Evolutionary conservation across 164 flowering plant species (phyloP), one percentile per base, ranked within the genome.

Genomic region (Annona cherimola): DNA sequence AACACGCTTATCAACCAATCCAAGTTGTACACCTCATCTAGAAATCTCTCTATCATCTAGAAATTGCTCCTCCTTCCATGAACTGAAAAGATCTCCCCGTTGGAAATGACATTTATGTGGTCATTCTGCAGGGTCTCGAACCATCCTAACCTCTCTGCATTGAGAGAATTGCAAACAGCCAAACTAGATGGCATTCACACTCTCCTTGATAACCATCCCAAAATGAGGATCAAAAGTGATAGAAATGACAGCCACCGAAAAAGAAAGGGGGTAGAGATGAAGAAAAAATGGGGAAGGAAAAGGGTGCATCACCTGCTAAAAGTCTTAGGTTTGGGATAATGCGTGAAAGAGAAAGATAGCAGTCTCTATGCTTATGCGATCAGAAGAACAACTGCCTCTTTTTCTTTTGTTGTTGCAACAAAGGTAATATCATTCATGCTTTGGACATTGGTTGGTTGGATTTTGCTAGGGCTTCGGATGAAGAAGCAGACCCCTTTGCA

Each of bases 311-410:
- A 90, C 96, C 98, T 85, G 83, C 76, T 77, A 81, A 81, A 91
- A 39, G 92, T 86, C 71, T 71, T 43, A 2, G 98, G 98, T n/a
- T 77, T 79, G 0, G 98, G 98, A 65, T 80, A 91, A 77, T 91
- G 96, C 72, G 81, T 14, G 43, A 46, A 73, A 9, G 83, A n/a
- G n/a, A n/a, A n/a, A n/a, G n/a, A n/a, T n/a, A n/a, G n/a, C n/a
- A n/a, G n/a, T n/a, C n/a, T n/a, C n/a, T n/a, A n/a, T n/a, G n/a
- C n/a, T n/a, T n/a, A n/a, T n/a, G n/a, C n/a, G n/a, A n/a, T n/a
- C n/a, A n/a, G n/a, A n/a, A n/a, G n/a, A n/a, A n/a, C n/a, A n/a
- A n/a, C n/a, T n/a, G n/a, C n/a, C n/a, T n/a, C n/a, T n/a, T n/a
- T n/a, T n/a, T n/a, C n/a, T n/a, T n/a, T n/a, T n/a, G n/a, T n/a